Conservation (phyloP, 768 basidiomycete genomes). For the Rhodotorula graminis region DNA sequence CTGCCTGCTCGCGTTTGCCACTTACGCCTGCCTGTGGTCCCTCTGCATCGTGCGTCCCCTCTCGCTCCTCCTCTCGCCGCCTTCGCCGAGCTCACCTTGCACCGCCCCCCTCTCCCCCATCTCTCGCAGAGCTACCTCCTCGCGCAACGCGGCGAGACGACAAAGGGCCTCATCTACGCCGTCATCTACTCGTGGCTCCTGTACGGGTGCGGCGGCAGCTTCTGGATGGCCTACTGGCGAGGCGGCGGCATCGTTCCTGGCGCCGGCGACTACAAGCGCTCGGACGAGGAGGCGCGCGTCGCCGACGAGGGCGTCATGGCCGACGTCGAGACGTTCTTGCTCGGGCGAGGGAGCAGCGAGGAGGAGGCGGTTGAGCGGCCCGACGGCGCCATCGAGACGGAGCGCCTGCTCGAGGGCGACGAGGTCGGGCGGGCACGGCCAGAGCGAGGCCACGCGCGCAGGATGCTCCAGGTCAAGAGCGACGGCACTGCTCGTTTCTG, state of each 20-base stretch:
- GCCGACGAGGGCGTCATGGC: neutral
- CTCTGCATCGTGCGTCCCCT: slow-evolving; percentile 9
- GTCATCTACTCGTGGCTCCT: neutral
- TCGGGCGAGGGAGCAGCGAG: neutral
- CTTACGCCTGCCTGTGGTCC: slow-evolving; percentile 7
- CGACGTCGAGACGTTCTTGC: neutral
- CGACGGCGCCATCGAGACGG: neutral
- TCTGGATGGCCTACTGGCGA: slow-evolving; percentile 16
- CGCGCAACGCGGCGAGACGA: neutral
- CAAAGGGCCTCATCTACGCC: neutral
- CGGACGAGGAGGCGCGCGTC: slow-evolving; percentile 6
- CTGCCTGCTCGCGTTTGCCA: slow-evolving; percentile 7
- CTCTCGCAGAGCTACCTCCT: slow-evolving; percentile 9
- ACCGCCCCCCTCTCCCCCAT: neutral
- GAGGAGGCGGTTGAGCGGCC: neutral
- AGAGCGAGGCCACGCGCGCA: neutral
- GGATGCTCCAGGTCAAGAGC: slow-evolving; percentile 27
- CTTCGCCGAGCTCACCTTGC: neutral
- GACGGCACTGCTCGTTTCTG: slow-evolving; percentile 28
- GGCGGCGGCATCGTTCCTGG: slow-evolving; percentile 13
- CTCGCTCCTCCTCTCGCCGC: too few species aligned
- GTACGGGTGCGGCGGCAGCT: slow-evolving; percentile 5
- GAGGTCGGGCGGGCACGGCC: neutral
- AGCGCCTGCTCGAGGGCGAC: neutral
- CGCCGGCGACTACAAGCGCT: neutral